Base-by-base conservation (phyloP, 108 stramenopile genomes). In the Cylindrotheca closterium region DNA sequence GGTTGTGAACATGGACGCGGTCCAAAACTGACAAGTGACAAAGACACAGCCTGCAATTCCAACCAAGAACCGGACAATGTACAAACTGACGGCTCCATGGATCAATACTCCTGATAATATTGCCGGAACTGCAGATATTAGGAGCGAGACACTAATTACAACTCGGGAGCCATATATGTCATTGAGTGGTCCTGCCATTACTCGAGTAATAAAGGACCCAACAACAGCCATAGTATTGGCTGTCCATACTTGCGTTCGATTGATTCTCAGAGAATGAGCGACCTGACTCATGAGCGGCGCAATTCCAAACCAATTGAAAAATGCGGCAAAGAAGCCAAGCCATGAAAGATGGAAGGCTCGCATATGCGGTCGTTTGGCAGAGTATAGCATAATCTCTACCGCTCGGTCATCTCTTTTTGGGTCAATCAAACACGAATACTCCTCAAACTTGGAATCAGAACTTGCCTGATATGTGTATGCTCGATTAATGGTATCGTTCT, bases 231-330 rank as follows among this genome's bases (percentile, higher is more conserved):
- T 34, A 54, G 95, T 89, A 61, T 80, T 82, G 61, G 92, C 88
- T 5, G 86, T 91, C 86, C 88, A 92, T 30, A 95, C 64, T 33
- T 94, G 66, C 71, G 92, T 53, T 55, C 79, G 80, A 74, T 64
- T 68, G 30, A 96, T 60, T 12, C 55, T 77, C 0, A 96, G 83
- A 33, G 66, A 65, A 5, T 67, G 68, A 46, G 60, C 51, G 33
- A 96, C 80, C 61, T 92, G 89, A 3, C 74, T 57, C 17, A 96
- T 58, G 28, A 96, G 85, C 18, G 92, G 96, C 17, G 96, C 89
- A 60, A 91, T 80, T 55, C 89, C 77, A 62, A 96, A 96, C 96
- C 96, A 96, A 54, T 82, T 80, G 73, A 92, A 82, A 77, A 96
- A 96, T 23, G 93, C 93, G 24, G 74, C 71, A 75, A 92, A 92